Percentiles rank a stretch among this genome's conserved stretches.
Evolutionary conservation across 228 moss, liverwort and hornwort species (phyloP).

Genomic region (Sphagnum magellanicum): DNA sequence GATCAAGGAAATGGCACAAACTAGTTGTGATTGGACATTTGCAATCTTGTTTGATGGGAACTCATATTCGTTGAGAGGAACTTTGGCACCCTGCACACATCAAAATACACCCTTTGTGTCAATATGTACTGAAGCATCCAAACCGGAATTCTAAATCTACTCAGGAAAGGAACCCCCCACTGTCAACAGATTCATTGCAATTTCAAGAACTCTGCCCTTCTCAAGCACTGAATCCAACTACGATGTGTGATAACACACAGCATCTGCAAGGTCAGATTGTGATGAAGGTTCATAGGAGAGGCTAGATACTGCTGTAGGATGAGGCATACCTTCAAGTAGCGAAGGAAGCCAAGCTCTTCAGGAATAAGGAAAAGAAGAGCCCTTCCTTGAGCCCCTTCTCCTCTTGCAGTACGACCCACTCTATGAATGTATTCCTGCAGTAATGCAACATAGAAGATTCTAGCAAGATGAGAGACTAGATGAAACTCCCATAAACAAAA

Average conservation of each 20-base stretch:
- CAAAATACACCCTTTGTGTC: background rate
- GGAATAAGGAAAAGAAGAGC: conserved; percentile 90
- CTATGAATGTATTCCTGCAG: conserved; percentile 90
- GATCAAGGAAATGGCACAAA: conserved; percentile 8
- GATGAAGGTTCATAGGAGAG: too few species aligned
- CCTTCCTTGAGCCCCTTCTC: conserved; percentile 85
- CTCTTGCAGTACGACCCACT: conserved; percentile 96
- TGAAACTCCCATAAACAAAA: background rate
- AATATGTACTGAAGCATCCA: too few species aligned
- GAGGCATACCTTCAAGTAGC: conserved; percentile 57
- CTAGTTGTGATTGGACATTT: conserved; percentile 97
- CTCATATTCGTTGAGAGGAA: conserved; percentile 88
- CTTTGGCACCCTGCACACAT: conserved; percentile 78
- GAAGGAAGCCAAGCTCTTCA: conserved; percentile 82
- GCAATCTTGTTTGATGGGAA: conserved; percentile 86
- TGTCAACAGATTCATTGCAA: too few species aligned
- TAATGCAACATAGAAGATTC: background rate
- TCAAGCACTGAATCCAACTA: too few species aligned
- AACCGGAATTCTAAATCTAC: too few species aligned
- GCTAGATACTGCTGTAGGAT: too few species aligned
- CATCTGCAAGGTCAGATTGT: too few species aligned
- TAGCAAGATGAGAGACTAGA: background rate
- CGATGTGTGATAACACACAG: too few species aligned
- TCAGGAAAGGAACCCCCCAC: too few species aligned
- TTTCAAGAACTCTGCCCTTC: too few species aligned